Evolutionary conservation across 2,329 filamentous ascomycete species (phyloP), one percentile per base, ranked within the genome.

Genomic region (Myrmaecium sp.): DNA sequence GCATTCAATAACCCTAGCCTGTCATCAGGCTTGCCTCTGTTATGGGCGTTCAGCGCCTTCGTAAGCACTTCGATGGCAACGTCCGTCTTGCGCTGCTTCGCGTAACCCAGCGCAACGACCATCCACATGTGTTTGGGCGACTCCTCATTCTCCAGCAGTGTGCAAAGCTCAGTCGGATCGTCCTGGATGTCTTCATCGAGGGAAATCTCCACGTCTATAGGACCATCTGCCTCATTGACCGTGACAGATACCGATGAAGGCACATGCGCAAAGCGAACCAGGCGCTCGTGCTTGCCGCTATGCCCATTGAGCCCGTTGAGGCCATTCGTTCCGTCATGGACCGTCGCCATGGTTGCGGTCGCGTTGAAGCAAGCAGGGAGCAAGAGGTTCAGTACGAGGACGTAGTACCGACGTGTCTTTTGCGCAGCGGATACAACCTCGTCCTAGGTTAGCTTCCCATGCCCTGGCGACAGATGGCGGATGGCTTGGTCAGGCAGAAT

Each of bases 101-200:
- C 86, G 47, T 98, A 98, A 25, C 86, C 86, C 32, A 95, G 65
- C 21, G 91, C 80, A 38, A 95, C 89, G n/a, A 82, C 86, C 64
- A 98, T 86, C 91, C 91, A 98, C 40, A 91, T 91, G 27, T 75
- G 81, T 43, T 86, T 83, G 19, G 81, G 77, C 10, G 83, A 84
- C 44, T 76, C 74, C 52, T 98, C 91, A 45, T 89, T 92, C 57
- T 98, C 86, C 36, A 98, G 72, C 26, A 98, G 66, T 16, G 81
- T 89, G 52, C 89, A 98, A 4, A 98, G 67, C 57, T 98, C 89
- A 24, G 80, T 93, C 12, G 82, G 81, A 47, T 95, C 89, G 49
- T 95, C 89, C 33, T 84, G 70, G 20, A 94, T 72, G 33, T 50
- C 45, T 37, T 86, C 81, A 47, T 84, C 77, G 28, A 95, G 70